phyloP scores from a whole-genome alignment of 805 yeast species.

The Candida adriatica region DNA sequence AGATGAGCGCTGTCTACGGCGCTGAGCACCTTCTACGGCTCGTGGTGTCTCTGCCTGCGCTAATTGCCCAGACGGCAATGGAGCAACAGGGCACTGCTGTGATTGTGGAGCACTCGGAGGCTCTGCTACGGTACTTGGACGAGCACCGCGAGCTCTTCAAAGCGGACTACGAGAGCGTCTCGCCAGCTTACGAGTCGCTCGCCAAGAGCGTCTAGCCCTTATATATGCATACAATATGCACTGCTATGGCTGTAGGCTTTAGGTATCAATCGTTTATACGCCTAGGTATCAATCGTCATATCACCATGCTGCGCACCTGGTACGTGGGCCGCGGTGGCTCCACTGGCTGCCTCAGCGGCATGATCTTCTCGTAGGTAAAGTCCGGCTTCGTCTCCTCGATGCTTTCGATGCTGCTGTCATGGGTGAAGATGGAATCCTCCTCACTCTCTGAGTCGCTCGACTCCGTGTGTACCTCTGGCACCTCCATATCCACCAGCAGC shows the following conservation, averaged over 20 bases:
- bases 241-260: background rate
- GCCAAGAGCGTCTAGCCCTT: conserved; percentile 9
- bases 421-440: conserved; percentile 7
- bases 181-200: conserved; percentile 40
- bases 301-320: conserved; percentile 1
- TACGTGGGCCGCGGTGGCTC: no score
- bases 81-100: conserved; percentile 62
- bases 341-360: no score
- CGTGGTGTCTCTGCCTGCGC: conserved; percentile 72
- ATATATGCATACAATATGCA: background rate
- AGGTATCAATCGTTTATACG: no score
- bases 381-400: conserved; percentile 6
- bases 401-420: conserved; percentile 15
- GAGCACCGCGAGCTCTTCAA: conserved; percentile 33
- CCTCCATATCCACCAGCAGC: conserved; percentile 14
- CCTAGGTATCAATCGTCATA: no score
- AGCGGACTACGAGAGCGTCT: conserved; percentile 41
- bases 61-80: conserved; percentile 74
- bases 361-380: conserved; percentile 19
- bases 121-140: conserved; percentile 45
- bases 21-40: conserved; percentile 76
- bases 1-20: conserved; percentile 56
- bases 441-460: conserved; percentile 1
- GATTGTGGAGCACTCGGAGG: conserved; percentile 48
- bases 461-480: background rate